These are phyloP conservation scores for Aspergillus egyptiacus DNA, from an alignment of 495 filamentous ascomycete species.

Conservation along the genomic window DNA sequence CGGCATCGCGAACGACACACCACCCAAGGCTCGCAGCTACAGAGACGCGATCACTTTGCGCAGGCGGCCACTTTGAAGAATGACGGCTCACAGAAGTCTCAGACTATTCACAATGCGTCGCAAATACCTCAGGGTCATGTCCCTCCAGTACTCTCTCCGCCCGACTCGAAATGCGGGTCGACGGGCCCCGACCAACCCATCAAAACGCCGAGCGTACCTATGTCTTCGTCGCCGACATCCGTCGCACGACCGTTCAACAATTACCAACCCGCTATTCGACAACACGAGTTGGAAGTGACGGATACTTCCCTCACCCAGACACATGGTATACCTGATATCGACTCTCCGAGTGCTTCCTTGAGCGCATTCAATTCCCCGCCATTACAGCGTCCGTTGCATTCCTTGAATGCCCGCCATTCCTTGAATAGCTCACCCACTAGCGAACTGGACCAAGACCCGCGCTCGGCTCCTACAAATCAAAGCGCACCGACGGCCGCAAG, in stretches of 20 bases:
- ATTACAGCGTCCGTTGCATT: constrained; percentile 11
- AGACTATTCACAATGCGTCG: constrained; percentile 10
- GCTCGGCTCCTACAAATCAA: constrained; percentile 10
- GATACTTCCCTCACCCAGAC: constrained; percentile 14
- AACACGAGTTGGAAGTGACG: constrained; percentile 10
- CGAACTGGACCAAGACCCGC: constrained; percentile 13
- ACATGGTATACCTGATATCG: constrained; percentile 14
- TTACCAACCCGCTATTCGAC: constrained; percentile 19
- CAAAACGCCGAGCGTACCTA: constrained; percentile 1
- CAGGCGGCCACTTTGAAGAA: constrained; percentile 23
- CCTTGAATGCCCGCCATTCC: constrained; percentile 7
- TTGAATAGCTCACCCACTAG: constrained; percentile 13
- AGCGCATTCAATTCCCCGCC: constrained; percentile 17
- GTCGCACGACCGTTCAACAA: constrained; percentile 16
- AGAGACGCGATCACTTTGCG: constrained; percentile 67
- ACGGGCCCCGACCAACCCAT: constrained; percentile 9
- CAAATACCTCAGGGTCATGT: constrained; percentile 9
- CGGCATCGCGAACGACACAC: constrained; percentile 93
- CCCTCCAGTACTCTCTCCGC: constrained; percentile 7
- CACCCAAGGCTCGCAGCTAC: constrained; percentile 89
- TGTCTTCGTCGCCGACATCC: constrained; percentile 14
- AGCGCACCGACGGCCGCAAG: neutral
- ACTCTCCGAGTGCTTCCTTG: constrained; percentile 15
- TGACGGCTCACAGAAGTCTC: constrained; percentile 10
- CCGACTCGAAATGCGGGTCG: constrained; percentile 7